Conservation (phyloP, 1,284 basidiomycete genomes). For the Cerioporus squamosus region DNA sequence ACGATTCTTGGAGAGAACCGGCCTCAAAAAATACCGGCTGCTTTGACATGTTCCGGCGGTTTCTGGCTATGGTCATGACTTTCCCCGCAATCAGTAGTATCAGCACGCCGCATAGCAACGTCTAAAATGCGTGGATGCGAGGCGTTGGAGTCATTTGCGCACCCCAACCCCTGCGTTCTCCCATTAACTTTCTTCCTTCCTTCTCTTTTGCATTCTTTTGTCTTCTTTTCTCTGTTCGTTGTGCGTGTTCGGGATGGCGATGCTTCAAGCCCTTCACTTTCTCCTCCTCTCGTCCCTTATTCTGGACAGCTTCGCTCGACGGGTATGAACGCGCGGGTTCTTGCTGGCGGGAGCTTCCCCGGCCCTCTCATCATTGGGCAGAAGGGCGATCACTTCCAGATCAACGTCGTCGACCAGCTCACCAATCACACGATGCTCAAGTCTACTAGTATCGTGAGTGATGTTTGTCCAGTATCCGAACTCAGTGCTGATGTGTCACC, state of each 20-base stretch:
- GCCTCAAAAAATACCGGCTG: no score
- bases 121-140: neutral
- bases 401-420: conserved; percentile 41
- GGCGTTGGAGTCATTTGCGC: neutral
- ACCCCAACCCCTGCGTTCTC: neutral
- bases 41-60: no score
- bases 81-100: no score
- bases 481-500: neutral
- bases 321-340: conserved; percentile 24
- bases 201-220: neutral
- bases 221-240: neutral
- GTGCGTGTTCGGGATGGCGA: conserved; percentile 2
- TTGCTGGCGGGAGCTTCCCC: conserved; percentile 31
- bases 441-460: conserved; percentile 40
- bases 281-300: conserved; percentile 6
- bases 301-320: conserved; percentile 13
- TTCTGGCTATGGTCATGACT: no score
- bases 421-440: conserved; percentile 39
- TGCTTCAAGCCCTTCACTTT: neutral
- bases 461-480: neutral
- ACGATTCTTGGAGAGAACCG: no score
- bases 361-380: conserved; percentile 31
- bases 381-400: conserved; percentile 33
- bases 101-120: no score
- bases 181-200: neutral